phyloP scores from a whole-genome alignment of 768 basidiomycete genomes.

The Auricularia sp. region DNA sequence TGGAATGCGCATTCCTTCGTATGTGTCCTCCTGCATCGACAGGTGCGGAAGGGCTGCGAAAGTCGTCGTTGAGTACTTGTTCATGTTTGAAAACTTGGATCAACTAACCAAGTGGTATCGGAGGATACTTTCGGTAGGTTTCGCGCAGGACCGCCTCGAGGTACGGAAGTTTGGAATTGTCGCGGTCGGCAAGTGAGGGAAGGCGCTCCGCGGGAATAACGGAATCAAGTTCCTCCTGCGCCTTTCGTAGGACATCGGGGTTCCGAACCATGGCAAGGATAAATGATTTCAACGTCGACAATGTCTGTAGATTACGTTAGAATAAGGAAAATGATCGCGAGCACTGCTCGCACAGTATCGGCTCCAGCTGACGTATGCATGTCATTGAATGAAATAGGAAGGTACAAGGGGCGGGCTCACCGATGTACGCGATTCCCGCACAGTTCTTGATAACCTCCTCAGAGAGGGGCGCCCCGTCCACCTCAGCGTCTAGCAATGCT shows the following conservation, averaged over 20 bases:
- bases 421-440: constrained; percentile 41
- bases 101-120: constrained; percentile 22
- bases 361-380: no score
- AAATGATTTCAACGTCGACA: no score
- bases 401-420: constrained; percentile 12
- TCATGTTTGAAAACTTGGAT: background rate
- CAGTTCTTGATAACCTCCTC: constrained; percentile 42
- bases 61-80: background rate
- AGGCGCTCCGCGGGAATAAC: constrained; percentile 25
- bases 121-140: constrained; percentile 35
- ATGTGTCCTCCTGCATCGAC: background rate
- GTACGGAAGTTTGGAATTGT: constrained; percentile 29
- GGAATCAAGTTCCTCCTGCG: no score
- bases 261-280: no score
- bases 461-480: background rate
- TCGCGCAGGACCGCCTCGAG: constrained; percentile 27
- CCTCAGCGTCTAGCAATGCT: constrained; percentile 22
- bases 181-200: constrained; percentile 31
- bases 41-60: background rate
- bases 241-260: no score
- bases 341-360: no score
- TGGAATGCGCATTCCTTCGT: constrained; percentile 3
- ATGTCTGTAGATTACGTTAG: no score
- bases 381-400: no score
- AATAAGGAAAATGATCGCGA: no score